phyloP scores from a whole-genome alignment of 768 basidiomycete species.

The Leucocoprinus leucothites region DNA sequence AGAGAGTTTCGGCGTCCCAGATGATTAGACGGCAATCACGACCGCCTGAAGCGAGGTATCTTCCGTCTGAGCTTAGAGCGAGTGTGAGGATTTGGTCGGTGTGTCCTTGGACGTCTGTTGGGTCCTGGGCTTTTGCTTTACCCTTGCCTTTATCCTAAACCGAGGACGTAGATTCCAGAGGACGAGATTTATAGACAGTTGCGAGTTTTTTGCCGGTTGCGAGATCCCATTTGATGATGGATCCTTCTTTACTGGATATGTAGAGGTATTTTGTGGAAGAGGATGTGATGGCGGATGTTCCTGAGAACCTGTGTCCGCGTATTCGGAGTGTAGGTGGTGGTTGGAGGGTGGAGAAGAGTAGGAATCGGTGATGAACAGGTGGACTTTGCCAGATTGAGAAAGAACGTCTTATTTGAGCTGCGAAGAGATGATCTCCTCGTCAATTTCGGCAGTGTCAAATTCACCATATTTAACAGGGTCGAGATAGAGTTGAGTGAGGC shows the following conservation, averaged over 20 bases:
- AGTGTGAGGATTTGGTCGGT: no score
- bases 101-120: constrained; percentile 68
- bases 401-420: constrained; percentile 90
- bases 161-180: constrained; percentile 18
- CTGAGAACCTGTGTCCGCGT: constrained; percentile 72
- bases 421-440: constrained; percentile 87
- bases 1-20: no score
- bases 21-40: no score
- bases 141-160: constrained; percentile 29
- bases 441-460: constrained; percentile 94
- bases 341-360: constrained; percentile 53
- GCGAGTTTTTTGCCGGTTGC: constrained; percentile 54
- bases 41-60: no score
- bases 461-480: no score
- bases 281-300: constrained; percentile 80
- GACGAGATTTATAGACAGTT: constrained; percentile 59
- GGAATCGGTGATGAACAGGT: constrained; percentile 73
- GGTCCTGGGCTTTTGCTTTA: constrained; percentile 57
- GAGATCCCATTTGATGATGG: constrained; percentile 84
- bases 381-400: constrained; percentile 84
- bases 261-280: constrained; percentile 74
- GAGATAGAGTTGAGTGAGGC: no score
- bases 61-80: no score
- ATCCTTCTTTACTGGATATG: constrained; percentile 88
- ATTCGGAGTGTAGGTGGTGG: constrained; percentile 53